phyloP scores from a whole-genome alignment of 805 yeast species.

The Myxozyma neglecta region DNA sequence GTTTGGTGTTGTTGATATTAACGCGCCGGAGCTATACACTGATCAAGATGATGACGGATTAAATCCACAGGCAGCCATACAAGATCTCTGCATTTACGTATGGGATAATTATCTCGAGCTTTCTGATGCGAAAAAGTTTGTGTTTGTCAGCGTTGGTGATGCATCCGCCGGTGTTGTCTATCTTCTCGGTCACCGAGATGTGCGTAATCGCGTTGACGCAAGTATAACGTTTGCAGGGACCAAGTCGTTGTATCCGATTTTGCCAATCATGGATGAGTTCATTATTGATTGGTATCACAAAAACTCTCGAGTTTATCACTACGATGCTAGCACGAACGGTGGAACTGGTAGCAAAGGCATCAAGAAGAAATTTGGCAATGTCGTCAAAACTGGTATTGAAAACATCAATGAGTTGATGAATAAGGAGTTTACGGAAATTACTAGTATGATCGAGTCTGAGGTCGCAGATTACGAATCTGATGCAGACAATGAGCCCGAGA shows the following conservation, averaged over 20 bases:
- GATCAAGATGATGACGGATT: slow-evolving; percentile 49
- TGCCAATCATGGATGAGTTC: slow-evolving; percentile 84
- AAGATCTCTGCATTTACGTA: slow-evolving; percentile 71
- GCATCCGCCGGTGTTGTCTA: slow-evolving; percentile 85
- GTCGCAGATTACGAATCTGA: slow-evolving; percentile 46
- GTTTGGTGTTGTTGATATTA: slow-evolving; percentile 81
- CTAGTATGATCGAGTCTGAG: slow-evolving; percentile 78
- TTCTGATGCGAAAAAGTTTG: slow-evolving; percentile 67
- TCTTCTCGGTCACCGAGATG: slow-evolving; percentile 77
- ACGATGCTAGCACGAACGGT: not conserved
- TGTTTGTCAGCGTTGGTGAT: slow-evolving; percentile 86
- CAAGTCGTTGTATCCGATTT: slow-evolving; percentile 70
- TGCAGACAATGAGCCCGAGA: slow-evolving; percentile 9
- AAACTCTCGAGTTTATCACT: slow-evolving; percentile 69
- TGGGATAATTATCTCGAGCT: slow-evolving; percentile 91
- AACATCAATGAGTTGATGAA: slow-evolving; percentile 74
- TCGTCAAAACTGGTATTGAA: slow-evolving; percentile 67
- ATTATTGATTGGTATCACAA: slow-evolving; percentile 89
- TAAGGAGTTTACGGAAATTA: slow-evolving; percentile 81
- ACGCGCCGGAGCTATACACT: slow-evolving; percentile 62
- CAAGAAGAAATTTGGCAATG: slow-evolving; percentile 86
- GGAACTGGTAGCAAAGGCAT: slow-evolving; percentile 32
- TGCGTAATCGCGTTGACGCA: slow-evolving; percentile 65
- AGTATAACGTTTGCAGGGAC: slow-evolving; percentile 64
- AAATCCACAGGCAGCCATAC: slow-evolving; percentile 53